phyloP scores from a whole-genome alignment of 2,329 filamentous ascomycete species.

The Aureobasidium mangrovei region DNA sequence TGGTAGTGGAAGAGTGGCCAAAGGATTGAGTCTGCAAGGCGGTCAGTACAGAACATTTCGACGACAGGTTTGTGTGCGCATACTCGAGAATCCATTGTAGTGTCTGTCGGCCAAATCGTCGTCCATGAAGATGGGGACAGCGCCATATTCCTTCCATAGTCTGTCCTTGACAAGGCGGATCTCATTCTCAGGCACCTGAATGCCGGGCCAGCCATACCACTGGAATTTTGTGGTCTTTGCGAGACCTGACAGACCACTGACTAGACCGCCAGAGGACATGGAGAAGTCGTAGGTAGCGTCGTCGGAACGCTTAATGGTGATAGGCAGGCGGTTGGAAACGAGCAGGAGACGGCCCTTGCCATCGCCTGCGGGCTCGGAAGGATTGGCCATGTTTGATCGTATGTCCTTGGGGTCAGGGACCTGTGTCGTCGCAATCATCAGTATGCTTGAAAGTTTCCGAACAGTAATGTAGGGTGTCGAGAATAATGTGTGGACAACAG shows the following conservation, averaged over 20 bases:
- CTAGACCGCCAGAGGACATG: slow-evolving; percentile 93
- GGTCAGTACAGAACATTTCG: background rate
- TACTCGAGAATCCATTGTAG: slow-evolving; percentile 97
- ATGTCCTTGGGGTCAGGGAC: background rate
- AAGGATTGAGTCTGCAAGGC: slow-evolving; percentile 73
- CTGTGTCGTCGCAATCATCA: background rate
- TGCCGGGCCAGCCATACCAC: slow-evolving; percentile 97
- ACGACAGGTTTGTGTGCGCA: background rate
- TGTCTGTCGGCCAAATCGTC: slow-evolving; percentile 90
- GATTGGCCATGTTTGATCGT: background rate
- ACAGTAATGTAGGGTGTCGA: background rate
- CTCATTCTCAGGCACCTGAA: slow-evolving; percentile 83
- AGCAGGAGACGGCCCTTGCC: slow-evolving; percentile 57
- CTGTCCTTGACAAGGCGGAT: slow-evolving; percentile 63
- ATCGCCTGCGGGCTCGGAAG: slow-evolving; percentile 16
- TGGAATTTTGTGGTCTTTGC: slow-evolving; percentile 90
- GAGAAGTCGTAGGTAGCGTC: slow-evolving; percentile 88
- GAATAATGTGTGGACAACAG: background rate
- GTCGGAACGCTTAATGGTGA: slow-evolving; percentile 89
- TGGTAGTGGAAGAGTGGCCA: slow-evolving; percentile 99
- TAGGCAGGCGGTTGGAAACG: slow-evolving; percentile 88
- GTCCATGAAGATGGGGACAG: slow-evolving; percentile 85
- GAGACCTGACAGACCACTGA: slow-evolving; percentile 84
- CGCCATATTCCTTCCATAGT: slow-evolving; percentile 78
- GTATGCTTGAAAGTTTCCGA: background rate